Evolutionary conservation across 768 basidiomycete species (phyloP), one percentile per base, ranked within the genome.

Genomic region (Lyophyllum decastes): DNA sequence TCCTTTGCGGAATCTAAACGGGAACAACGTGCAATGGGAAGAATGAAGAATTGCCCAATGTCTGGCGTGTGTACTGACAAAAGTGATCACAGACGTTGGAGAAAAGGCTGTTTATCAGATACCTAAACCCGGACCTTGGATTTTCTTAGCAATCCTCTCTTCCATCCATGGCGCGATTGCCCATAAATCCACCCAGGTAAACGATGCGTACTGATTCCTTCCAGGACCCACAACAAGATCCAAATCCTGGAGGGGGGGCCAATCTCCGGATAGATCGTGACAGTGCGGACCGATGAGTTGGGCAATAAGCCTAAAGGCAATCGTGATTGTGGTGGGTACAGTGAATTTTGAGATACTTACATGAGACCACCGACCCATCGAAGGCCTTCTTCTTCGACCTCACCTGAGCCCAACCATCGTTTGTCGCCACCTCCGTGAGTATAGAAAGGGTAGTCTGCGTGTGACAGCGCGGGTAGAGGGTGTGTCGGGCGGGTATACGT

Each of bases 161-260:
- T 86, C 80, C 75, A 93, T 81, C 92, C 92, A 93, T 2, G 90
- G 92, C 38, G 91, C 88, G 56, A 92, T 83, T 30, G 84, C 79
- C 67, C 78, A 78, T 38, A 94, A 72, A 68, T 93, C 92, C 19
- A 74, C 73, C 84, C 85, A 88, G 0, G 79, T 80, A 58, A 93
- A 85, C 11, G 89, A 90, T 7, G 83, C 83, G 67, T 86, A 92
- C 49, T 86, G 88, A 17, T 75, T 75, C 41, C 83, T 74, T 49
- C 82, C 78, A 3, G 77, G 66, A 16, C 78, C 81, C 21, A 73
- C 66, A 24, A 83, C 72, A 11, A 83, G 73, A 61, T 81, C 83
- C 22, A 76, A 62, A 48, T 83, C 84, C 63, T 81, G 84, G 11
- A 78, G 65, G 14, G 69, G 70, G 17, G 65, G 68, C 57, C 66